Percentiles rank a stretch among this genome's conserved stretches.
phyloP scores from a whole-genome alignment of 495 filamentous ascomycete genomes.

The Pyrenula aspistea region DNA sequence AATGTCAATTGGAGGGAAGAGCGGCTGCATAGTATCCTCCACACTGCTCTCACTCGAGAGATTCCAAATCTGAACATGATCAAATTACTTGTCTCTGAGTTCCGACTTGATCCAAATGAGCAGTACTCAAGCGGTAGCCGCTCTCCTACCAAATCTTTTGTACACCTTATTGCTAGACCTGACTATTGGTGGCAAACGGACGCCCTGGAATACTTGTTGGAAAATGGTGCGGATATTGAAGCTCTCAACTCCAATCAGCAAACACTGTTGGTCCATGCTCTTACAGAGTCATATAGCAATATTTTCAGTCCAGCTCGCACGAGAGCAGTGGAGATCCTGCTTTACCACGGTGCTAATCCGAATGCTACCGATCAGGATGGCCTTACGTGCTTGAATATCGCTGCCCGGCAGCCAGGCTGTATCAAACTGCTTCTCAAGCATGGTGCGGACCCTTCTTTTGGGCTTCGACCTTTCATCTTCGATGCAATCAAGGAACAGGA shows the following conservation, averaged over 20 bases:
- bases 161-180: background rate
- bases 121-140: background rate
- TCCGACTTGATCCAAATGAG: background rate
- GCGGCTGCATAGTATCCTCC: background rate
- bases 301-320: background rate
- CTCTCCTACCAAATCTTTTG: background rate
- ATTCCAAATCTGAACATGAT: background rate
- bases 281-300: background rate
- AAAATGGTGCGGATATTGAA: background rate
- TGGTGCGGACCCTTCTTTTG: background rate
- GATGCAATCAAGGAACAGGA: background rate
- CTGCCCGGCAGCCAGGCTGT: background rate
- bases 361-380: background rate
- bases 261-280: background rate
- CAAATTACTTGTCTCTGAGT: background rate
- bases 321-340: constrained; percentile 6
- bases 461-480: background rate
- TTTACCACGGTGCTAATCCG: constrained; percentile 9
- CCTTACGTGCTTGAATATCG: background rate
- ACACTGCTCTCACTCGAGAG: background rate
- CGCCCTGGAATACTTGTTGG: background rate
- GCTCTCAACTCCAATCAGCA: background rate
- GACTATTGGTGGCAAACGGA: background rate
- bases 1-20: background rate
- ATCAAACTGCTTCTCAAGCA: constrained; percentile 2